These are phyloP conservation scores for Monosporascus ibericus DNA, from an alignment of 2,329 filamentous ascomycete genomes.

Conservation along the genomic window DNA sequence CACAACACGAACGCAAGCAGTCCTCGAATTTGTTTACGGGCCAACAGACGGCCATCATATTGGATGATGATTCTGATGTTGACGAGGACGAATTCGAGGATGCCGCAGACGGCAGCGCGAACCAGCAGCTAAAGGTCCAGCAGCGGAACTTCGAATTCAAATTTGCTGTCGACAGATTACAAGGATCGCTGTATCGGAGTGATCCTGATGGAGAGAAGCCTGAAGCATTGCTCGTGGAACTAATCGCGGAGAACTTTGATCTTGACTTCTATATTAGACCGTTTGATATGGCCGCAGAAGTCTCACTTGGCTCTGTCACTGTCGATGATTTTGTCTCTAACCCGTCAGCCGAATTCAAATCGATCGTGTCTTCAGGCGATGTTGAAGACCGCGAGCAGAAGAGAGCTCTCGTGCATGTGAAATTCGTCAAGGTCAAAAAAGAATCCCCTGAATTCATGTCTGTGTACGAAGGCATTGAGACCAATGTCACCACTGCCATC, in stretches of 20 bases:
- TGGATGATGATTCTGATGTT: slow-evolving; percentile 67
- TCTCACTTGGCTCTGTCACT: slow-evolving; percentile 77
- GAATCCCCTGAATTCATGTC: slow-evolving; percentile 90
- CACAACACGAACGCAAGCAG: slow-evolving; percentile 44
- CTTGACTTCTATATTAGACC: slow-evolving; percentile 83
- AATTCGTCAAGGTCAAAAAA: slow-evolving; percentile 82
- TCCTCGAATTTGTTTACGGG: slow-evolving; percentile 68
- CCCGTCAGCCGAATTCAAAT: slow-evolving; percentile 85
- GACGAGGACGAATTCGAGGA: slow-evolving; percentile 63
- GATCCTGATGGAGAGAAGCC: slow-evolving; percentile 70
- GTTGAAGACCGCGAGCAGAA: slow-evolving; percentile 67
- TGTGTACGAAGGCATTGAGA: slow-evolving; percentile 88
- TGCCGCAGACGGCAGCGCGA: slow-evolving; percentile 49
- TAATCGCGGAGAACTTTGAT: slow-evolving; percentile 84
- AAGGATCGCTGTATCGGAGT: slow-evolving; percentile 85
- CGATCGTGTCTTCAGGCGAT: slow-evolving; percentile 84
- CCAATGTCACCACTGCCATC: slow-evolving; percentile 82
- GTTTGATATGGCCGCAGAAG: slow-evolving; percentile 89
- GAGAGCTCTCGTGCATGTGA: slow-evolving; percentile 79
- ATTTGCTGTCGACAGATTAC: slow-evolving; percentile 89
- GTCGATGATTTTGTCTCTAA: slow-evolving; percentile 95
- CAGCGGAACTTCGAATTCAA: slow-evolving; percentile 94
- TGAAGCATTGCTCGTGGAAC: slow-evolving; percentile 80
- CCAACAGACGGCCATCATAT: slow-evolving; percentile 68
- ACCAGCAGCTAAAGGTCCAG: slow-evolving; percentile 64